A percentile compares a stretch with the other conserved stretches of the same genome.
These are phyloP conservation scores for Mortierella claussenii DNA, from an alignment of 192 early-diverging fungal species.

Conservation along the genomic window DNA sequence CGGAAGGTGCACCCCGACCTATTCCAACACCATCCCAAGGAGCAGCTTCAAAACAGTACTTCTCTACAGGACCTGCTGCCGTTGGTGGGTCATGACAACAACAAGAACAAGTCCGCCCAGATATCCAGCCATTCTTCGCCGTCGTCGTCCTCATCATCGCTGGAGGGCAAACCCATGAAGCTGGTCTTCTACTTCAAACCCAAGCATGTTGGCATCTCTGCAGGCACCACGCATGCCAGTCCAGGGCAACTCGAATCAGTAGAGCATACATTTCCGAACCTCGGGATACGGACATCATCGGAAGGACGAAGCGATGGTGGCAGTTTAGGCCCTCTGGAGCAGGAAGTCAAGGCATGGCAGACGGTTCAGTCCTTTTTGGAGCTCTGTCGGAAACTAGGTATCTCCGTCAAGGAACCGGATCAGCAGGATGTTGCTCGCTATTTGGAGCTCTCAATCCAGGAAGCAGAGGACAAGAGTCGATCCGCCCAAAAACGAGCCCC, in stretches of 20 bases:
- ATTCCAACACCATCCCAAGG: constrained; percentile 45
- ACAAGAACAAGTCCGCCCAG: no score
- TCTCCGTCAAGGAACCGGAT: constrained; percentile 22
- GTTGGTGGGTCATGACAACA: constrained; percentile 14
- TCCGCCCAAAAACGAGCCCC: neutral
- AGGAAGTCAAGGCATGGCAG: constrained; percentile 40
- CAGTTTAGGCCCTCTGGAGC: constrained; percentile 12
- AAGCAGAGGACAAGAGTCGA: neutral
- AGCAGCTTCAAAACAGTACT: constrained; percentile 41
- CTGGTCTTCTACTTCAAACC: constrained; percentile 28
- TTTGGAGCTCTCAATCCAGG: constrained; percentile 15
- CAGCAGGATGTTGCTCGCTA: constrained; percentile 16
- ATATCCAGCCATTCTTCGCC: no score
- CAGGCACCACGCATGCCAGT: neutral
- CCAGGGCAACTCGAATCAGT: constrained; percentile 5
- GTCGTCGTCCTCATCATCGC: neutral
- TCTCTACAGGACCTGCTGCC: constrained; percentile 38
- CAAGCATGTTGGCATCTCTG: neutral
- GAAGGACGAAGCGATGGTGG: neutral
- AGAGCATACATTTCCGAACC: constrained; percentile 23
- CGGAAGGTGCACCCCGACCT: constrained; percentile 44
- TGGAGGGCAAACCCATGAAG: neutral
- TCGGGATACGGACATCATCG: constrained; percentile 2
- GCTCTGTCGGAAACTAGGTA: constrained; percentile 38
- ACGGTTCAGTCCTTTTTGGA: constrained; percentile 49